phyloP scores from a whole-genome alignment of 106 monocot genomes.

The Apostasia shenzhenica region DNA sequence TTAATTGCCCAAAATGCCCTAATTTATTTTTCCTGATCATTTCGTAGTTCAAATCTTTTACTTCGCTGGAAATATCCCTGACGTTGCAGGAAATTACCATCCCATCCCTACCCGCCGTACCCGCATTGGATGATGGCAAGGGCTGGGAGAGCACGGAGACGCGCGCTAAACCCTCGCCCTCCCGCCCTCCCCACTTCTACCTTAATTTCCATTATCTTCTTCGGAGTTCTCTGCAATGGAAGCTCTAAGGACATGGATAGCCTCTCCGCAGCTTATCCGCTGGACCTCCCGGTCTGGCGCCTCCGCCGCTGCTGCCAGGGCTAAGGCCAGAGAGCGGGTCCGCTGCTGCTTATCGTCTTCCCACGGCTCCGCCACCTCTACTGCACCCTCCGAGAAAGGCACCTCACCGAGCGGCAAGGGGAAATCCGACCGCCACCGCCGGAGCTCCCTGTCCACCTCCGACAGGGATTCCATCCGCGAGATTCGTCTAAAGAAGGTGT shows the following conservation, averaged over 20 bases:
- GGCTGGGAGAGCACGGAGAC: no score
- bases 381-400: background rate
- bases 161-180: background rate
- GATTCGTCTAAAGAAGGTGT: slow-evolving; percentile 71
- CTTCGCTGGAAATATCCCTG: no score
- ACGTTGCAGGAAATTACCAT: no score
- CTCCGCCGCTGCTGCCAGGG: slow-evolving; percentile 1
- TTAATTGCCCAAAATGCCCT: no score
- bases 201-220: background rate
- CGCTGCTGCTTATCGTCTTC: slow-evolving; percentile 39
- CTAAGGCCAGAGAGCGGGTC: slow-evolving; percentile 4
- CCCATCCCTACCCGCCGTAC: no score
- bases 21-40: no score
- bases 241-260: slow-evolving; percentile 26
- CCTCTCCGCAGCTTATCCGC: slow-evolving; percentile 24
- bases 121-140: no score
- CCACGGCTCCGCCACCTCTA: slow-evolving; percentile 10
- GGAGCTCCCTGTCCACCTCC: slow-evolving; percentile 43
- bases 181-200: background rate
- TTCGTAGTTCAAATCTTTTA: no score
- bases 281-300: slow-evolving; percentile 15
- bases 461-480: slow-evolving; percentile 64
- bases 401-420: background rate
- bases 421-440: slow-evolving; percentile 27
- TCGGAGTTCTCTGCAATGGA: slow-evolving; percentile 3